phyloP scores from a whole-genome alignment of 2,329 filamentous ascomycete species.

The Didymella pomorum region DNA sequence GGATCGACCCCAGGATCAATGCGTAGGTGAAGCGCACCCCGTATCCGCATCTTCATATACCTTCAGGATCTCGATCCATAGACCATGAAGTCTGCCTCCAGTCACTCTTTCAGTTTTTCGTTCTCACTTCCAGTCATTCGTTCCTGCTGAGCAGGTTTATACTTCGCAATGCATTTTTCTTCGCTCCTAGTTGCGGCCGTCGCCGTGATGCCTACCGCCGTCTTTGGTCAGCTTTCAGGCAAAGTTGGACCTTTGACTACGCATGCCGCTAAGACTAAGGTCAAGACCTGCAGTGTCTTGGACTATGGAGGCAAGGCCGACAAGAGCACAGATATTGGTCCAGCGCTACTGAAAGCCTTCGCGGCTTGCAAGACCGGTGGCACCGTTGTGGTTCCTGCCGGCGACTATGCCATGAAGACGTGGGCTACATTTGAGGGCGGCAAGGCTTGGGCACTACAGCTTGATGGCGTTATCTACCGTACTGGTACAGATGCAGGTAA shows the following conservation, averaged over 20 bases:
- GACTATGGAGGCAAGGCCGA: conserved; percentile 62
- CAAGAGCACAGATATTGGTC: conserved; percentile 61
- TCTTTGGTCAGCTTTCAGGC: conserved; percentile 46
- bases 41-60: conserved; percentile 9
- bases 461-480: conserved; percentile 63
- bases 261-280: conserved; percentile 53
- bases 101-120: conserved; percentile 8
- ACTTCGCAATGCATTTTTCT: conserved; percentile 38
- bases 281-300: conserved; percentile 62
- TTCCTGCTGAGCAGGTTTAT: conserved; percentile 37
- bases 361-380: conserved; percentile 61
- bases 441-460: conserved; percentile 59
- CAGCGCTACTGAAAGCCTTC: conserved; percentile 59
- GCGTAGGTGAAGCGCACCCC: background rate
- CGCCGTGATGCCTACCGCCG: conserved; percentile 31
- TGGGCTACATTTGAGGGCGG: conserved; percentile 61
- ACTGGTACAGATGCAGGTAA: conserved; percentile 60
- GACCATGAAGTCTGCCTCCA: background rate
- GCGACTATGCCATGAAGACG: conserved; percentile 60
- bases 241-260: conserved; percentile 45
- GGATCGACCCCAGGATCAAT: conserved; percentile 17
- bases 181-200: conserved; percentile 34
- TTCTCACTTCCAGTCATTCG: conserved; percentile 12
- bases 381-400: conserved; percentile 59
- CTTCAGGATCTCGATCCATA: background rate